These are phyloP conservation scores for Arthrobotrys iridis DNA, from an alignment of 2,329 filamentous ascomycete genomes.

Conservation along the genomic window DNA sequence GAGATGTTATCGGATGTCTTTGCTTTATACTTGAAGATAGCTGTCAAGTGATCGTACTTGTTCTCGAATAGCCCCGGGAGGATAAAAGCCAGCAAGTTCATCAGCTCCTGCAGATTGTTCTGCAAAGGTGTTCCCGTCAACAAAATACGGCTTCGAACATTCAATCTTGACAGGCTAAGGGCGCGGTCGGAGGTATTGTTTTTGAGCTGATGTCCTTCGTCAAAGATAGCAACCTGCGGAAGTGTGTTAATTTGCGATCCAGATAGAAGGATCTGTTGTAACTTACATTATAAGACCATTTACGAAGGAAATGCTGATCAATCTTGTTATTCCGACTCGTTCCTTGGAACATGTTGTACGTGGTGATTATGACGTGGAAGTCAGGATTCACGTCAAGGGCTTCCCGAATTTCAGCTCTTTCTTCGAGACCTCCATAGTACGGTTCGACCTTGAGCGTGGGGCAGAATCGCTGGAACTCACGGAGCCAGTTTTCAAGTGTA, in stretches of 20 bases:
- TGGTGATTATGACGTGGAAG: constrained; percentile 78
- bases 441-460: constrained; percentile 76
- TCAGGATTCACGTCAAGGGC: constrained; percentile 72
- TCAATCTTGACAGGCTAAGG: constrained; percentile 78
- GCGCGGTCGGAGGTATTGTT: constrained; percentile 86
- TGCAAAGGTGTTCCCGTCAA: constrained; percentile 91
- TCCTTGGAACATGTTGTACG: constrained; percentile 73
- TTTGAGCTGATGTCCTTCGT: constrained; percentile 93
- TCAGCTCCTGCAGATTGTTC: constrained; percentile 92
- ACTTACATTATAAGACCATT: constrained; percentile 66
- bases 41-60: constrained; percentile 79
- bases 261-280: background rate
- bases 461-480: constrained; percentile 88
- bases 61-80: constrained; percentile 83
- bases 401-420: constrained; percentile 74
- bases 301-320: constrained; percentile 72
- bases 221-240: constrained; percentile 74
- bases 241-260: background rate
- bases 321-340: constrained; percentile 62
- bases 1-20: constrained; percentile 79
- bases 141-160: constrained; percentile 82
- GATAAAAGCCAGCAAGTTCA: constrained; percentile 91
- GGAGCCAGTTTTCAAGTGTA: constrained; percentile 93
- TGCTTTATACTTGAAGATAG: constrained; percentile 91
- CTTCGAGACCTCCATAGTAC: constrained; percentile 76